Evolutionary conservation across 2,329 filamentous ascomycete genomes (phyloP).

Genomic region (Cladosporium sp.): DNA sequence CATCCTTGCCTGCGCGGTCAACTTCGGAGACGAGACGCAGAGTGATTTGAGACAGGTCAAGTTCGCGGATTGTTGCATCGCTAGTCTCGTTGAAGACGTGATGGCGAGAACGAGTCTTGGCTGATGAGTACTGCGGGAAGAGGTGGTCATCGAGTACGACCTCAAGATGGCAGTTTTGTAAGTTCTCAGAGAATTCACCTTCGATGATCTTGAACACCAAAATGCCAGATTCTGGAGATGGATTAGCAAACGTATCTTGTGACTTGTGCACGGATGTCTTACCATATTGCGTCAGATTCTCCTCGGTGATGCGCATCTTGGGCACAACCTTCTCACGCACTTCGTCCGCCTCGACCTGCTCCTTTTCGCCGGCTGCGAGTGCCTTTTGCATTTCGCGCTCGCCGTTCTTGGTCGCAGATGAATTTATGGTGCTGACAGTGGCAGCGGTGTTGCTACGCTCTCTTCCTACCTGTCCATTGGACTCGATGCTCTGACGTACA

Average conservation of each 20-base stretch:
- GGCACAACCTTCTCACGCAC: constrained; percentile 54
- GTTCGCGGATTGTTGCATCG: constrained; percentile 90
- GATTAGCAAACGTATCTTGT: not conserved
- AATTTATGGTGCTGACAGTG: constrained; percentile 39
- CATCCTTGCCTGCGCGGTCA: constrained; percentile 64
- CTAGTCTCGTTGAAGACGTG: constrained; percentile 84
- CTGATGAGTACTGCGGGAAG: constrained; percentile 81
- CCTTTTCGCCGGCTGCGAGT: constrained; percentile 44
- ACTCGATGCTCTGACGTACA: constrained; percentile 17
- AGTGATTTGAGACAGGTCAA: constrained; percentile 94
- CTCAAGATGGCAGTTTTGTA: constrained; percentile 72
- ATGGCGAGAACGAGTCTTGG: constrained; percentile 63
- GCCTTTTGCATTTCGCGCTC: constrained; percentile 41
- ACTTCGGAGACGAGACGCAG: constrained; percentile 77
- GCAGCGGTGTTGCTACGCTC: constrained; percentile 31
- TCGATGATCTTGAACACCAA: constrained; percentile 94
- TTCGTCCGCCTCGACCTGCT: constrained; percentile 40
- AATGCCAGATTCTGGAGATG: constrained; percentile 69
- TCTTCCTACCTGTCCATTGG: constrained; percentile 5
- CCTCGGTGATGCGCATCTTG: constrained; percentile 71
- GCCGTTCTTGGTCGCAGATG: constrained; percentile 26
- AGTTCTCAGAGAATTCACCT: constrained; percentile 64
- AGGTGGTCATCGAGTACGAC: constrained; percentile 92
- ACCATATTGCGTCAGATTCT: constrained; percentile 77
- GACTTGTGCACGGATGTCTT: constrained; percentile 25